These are phyloP conservation scores for Stromatinia cepivora DNA, from an alignment of 2,329 filamentous ascomycete species.

Conservation along the genomic window DNA sequence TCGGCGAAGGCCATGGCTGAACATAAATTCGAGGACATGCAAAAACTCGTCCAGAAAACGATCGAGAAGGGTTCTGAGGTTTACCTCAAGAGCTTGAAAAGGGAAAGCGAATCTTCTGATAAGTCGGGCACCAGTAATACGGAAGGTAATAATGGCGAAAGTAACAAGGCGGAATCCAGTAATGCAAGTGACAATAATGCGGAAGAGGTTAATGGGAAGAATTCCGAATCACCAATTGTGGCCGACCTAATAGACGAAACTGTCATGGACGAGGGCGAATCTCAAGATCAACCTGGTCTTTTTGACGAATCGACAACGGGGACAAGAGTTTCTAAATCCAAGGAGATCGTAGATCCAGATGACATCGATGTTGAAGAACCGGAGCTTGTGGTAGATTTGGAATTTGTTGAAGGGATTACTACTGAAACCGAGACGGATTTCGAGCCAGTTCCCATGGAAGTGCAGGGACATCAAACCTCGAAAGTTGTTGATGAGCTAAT, in stretches of 20 bases:
- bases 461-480: background rate
- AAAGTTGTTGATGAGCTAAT: background rate
- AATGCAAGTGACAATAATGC: background rate
- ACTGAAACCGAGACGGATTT: background rate
- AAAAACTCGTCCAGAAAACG: background rate
- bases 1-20: background rate
- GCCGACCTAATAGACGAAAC: background rate
- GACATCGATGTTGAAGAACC: constrained; percentile 40
- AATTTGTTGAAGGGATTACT: background rate
- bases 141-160: background rate
- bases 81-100: background rate
- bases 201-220: constrained; percentile 28
- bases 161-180: background rate
- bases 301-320: constrained; percentile 32
- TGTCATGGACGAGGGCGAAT: constrained; percentile 15
- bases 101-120: background rate
- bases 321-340: constrained; percentile 23
- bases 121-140: constrained; percentile 30
- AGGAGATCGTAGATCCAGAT: constrained; percentile 40
- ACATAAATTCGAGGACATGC: background rate
- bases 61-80: background rate
- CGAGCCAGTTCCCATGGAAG: background rate
- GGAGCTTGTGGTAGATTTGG: constrained; percentile 34
- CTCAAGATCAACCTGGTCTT: constrained; percentile 30
- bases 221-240: constrained; percentile 12